Evolutionary conservation across 1,139 yeast species (phyloP).

Genomic region (Kazachstania sp.): DNA sequence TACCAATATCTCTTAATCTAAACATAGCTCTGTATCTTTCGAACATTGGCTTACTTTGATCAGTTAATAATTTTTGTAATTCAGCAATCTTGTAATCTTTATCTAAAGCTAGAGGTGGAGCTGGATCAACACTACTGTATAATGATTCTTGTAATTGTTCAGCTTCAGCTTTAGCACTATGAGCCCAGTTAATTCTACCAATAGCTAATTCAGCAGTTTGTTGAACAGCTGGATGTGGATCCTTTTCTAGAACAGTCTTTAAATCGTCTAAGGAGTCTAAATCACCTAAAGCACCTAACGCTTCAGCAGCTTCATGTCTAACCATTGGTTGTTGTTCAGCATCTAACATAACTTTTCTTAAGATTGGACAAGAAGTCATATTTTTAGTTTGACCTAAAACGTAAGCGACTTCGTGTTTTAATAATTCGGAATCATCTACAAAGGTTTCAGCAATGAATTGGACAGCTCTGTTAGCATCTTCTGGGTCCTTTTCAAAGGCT

Average conservation of each 20-base stretch:
- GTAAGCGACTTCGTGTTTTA: constrained; percentile 97
- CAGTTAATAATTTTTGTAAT: constrained; percentile 61
- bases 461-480: constrained; percentile 55
- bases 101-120: constrained; percentile 82
- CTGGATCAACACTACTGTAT: constrained; percentile 90
- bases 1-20: constrained; percentile 88
- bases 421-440: constrained; percentile 72
- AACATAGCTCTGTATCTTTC: constrained; percentile 98
- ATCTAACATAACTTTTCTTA: constrained; percentile 65
- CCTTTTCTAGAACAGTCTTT: constrained; percentile 52
- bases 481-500: constrained; percentile 43
- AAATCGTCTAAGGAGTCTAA: constrained; percentile 62
- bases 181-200: constrained; percentile 89
- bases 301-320: constrained; percentile 99
- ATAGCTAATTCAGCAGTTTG: constrained; percentile 98
- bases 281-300: constrained; percentile 92
- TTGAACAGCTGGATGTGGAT: constrained; percentile 79
- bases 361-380: constrained; percentile 61
- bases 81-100: constrained; percentile 51
- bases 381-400: constrained; percentile 96
- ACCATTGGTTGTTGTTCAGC: constrained; percentile 82
- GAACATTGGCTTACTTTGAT: constrained; percentile 70
- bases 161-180: constrained; percentile 49
- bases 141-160: constrained; percentile 71
- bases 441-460: constrained; percentile 79